These are phyloP conservation scores for Ligustrum vulgare DNA, from an alignment of 257 asterid genomes.

Conservation along the genomic window DNA sequence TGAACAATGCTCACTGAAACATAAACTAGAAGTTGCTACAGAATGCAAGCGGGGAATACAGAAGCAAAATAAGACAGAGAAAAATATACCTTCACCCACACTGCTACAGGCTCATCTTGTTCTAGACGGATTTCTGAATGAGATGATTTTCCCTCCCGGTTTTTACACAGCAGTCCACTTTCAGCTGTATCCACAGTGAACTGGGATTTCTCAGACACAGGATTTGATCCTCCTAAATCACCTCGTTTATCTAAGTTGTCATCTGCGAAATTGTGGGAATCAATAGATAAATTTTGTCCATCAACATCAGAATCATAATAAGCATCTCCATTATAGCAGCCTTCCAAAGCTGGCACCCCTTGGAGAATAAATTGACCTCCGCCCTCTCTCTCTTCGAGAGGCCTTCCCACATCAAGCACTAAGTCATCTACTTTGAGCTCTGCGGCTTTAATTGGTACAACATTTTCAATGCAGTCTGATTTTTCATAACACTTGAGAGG, in stretches of 20 bases:
- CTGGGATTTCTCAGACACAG: conserved; percentile 32
- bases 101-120: conserved; percentile 75
- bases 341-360: conserved; percentile 51
- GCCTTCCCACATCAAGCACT: conserved; percentile 33
- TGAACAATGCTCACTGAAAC: conserved; percentile 1
- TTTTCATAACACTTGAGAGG: conserved; percentile 48
- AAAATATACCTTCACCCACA: conserved; percentile 88
- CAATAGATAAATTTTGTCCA: conserved; percentile 47
- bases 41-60: conserved; percentile 11
- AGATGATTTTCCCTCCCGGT: conserved; percentile 45
- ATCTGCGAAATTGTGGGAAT: conserved; percentile 65
- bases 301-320: conserved; percentile 54
- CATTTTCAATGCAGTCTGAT: conserved; percentile 40
- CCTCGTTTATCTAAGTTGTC: conserved; percentile 54
- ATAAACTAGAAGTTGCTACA: conserved; percentile 4
- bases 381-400: conserved; percentile 43
- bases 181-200: conserved; percentile 39
- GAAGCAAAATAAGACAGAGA: conserved; percentile 10
- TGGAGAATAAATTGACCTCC: conserved; percentile 46
- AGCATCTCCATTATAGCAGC: conserved; percentile 42
- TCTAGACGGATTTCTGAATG: conserved; percentile 49
- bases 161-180: conserved; percentile 36
- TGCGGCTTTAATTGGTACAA: conserved; percentile 41
- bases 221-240: conserved; percentile 40
- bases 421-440: conserved; percentile 46